Percentiles rank a stretch among this genome's conserved stretches.
Conservation (phyloP, 345 rosid species). For the Salix viminalis region DNA sequence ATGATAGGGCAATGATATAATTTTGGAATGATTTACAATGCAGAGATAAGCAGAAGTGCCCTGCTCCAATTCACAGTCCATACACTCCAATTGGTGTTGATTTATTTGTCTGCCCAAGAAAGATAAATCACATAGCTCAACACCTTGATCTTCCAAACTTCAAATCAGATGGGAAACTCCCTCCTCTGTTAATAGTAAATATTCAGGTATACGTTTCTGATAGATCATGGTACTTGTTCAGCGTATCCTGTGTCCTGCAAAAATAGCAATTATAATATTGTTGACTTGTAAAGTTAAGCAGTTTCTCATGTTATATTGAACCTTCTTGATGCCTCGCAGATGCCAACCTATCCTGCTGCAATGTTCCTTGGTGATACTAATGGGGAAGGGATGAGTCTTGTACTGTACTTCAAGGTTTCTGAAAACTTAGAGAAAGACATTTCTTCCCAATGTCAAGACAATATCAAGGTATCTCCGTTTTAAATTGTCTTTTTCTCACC, state of each 20-base stretch:
- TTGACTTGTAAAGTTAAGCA: background rate
- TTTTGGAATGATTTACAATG: conserved; percentile 16
- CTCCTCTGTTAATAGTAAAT: conserved; percentile 81
- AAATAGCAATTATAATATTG: background rate
- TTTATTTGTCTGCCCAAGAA: conserved; percentile 63
- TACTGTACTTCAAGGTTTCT: conserved; percentile 65
- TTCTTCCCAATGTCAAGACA: conserved; percentile 61
- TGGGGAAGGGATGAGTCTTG: conserved; percentile 97
- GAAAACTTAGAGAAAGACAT: conserved; percentile 59
- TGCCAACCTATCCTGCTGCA: conserved; percentile 89
- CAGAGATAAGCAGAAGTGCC: conserved; percentile 77
- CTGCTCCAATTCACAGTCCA: conserved; percentile 58
- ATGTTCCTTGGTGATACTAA: conserved; percentile 82
- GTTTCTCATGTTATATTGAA: conserved; percentile 1
- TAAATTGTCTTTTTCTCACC: background rate
- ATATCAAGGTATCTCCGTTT: conserved; percentile 52
- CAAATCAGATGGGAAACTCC: conserved; percentile 56
- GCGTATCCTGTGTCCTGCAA: background rate
- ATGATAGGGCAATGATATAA: background rate
- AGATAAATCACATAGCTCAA: conserved; percentile 87
- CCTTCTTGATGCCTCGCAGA: conserved; percentile 37
- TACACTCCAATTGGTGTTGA: conserved; percentile 80
- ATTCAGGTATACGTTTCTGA: conserved; percentile 57
- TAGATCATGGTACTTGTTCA: background rate
- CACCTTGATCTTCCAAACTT: conserved; percentile 80